Percentiles rank a stretch among this genome's conserved stretches.
Conservation (phyloP, 1,139 yeast species). For the Blastobotrys ciferrii region DNA sequence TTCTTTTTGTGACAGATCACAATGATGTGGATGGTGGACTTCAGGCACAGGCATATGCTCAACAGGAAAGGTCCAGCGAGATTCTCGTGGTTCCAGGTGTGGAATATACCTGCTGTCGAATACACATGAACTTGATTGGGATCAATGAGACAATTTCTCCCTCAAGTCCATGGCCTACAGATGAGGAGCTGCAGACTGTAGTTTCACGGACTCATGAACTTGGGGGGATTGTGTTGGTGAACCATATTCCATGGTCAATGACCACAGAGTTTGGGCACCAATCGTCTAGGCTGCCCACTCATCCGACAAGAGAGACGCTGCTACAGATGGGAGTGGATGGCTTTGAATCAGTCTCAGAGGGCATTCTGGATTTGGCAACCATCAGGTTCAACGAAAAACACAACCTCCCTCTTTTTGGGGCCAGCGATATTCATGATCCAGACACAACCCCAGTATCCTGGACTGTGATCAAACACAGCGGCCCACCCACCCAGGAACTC, state of each 20-base stretch:
- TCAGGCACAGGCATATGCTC: conserved; percentile 22
- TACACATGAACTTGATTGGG: conserved; percentile 32
- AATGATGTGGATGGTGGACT: conserved; percentile 27
- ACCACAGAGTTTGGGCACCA: conserved; percentile 24
- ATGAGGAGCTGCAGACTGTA: conserved; percentile 24
- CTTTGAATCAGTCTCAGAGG: conserved; percentile 28
- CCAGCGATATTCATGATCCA: conserved; percentile 27
- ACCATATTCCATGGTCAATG: conserved; percentile 30
- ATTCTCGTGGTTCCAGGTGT: conserved; percentile 30
- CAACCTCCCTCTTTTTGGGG: conserved; percentile 26
- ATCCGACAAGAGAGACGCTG: conserved; percentile 27
- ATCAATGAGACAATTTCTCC: conserved; percentile 28
- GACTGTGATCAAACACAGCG: conserved; percentile 23
- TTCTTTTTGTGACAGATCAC: conserved; percentile 30
- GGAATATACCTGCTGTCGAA: conserved; percentile 31
- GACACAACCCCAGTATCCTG: conserved; percentile 25
- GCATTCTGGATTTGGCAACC: conserved; percentile 25
- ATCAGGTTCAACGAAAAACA: conserved; percentile 21
- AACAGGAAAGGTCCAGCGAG: conserved; percentile 13
- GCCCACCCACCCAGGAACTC: conserved; percentile 8
- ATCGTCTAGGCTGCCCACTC: conserved; percentile 23
- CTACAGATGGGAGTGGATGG: conserved; percentile 29
- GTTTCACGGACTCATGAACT: conserved; percentile 23
- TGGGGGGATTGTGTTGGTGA: conserved; percentile 29
- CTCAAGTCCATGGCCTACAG: conserved; percentile 23